These are phyloP conservation scores for Kwoniella shivajii DNA, from an alignment of 1,284 basidiomycete genomes.

Conservation along the genomic window DNA sequence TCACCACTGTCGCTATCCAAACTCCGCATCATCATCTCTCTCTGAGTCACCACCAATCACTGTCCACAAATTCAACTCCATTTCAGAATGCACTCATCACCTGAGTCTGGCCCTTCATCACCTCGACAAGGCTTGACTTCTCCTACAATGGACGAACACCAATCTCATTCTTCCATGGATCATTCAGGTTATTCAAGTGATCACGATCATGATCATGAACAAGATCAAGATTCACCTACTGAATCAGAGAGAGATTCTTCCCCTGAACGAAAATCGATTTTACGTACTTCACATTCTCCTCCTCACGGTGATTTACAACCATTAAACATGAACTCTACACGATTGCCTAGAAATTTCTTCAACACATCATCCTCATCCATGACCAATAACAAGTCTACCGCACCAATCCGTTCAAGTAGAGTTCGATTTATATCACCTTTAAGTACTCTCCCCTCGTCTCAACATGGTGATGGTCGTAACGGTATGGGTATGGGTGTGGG, in stretches of 20 bases:
- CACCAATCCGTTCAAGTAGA: neutral
- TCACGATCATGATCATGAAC: conserved; percentile 1
- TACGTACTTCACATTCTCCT: conserved; percentile 3
- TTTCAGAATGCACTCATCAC: neutral
- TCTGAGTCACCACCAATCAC: neutral
- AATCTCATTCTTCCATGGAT: neutral
- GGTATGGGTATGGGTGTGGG: too few species aligned
- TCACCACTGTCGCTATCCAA: too few species aligned
- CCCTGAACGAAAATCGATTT: conserved; percentile 3
- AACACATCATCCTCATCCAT: neutral
- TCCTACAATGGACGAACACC: neutral
- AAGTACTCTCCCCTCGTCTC: too few species aligned
- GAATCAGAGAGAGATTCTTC: neutral
- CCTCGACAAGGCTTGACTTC: neutral
- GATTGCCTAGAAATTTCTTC: conserved; percentile 6
- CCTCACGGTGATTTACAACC: conserved; percentile 4
- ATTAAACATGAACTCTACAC: neutral
- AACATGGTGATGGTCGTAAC: too few species aligned
- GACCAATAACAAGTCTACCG: neutral
- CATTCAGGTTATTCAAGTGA: neutral
- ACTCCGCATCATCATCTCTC: too few species aligned
- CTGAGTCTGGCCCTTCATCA: conserved; percentile 1
- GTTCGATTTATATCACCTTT: conserved; percentile 3
- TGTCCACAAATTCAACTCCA: neutral
- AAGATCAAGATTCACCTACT: neutral